Conservation (phyloP, 352 stramenopile genomes). For the Phytopythium kandeliae region DNA sequence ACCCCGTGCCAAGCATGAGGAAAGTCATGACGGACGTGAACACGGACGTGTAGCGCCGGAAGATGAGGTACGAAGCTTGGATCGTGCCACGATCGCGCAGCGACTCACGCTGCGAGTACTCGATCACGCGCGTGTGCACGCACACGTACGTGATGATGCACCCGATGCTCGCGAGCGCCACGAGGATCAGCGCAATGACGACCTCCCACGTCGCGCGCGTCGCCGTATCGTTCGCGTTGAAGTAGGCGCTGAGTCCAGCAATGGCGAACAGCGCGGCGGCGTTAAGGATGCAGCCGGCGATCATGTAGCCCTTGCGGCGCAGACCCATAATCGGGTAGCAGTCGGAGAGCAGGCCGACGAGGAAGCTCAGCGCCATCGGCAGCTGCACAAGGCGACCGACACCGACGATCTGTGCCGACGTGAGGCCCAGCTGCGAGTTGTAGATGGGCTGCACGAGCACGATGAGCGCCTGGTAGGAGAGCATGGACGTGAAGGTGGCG, state of each 20-base stretch:
- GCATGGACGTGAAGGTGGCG: constrained; percentile 61
- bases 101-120: constrained; percentile 56
- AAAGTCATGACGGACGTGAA: constrained; percentile 49
- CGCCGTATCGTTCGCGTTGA: constrained; percentile 19
- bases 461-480: constrained; percentile 56
- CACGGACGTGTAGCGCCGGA: constrained; percentile 49
- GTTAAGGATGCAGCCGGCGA: constrained; percentile 71
- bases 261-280: constrained; percentile 52
- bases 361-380: constrained; percentile 86
- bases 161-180: constrained; percentile 41
- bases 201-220: constrained; percentile 21
- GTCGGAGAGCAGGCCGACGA: constrained; percentile 87
- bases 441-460: constrained; percentile 50
- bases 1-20: constrained; percentile 30
- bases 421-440: constrained; percentile 44
- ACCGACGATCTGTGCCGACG: constrained; percentile 28
- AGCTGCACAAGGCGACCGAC: constrained; percentile 67
- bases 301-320: constrained; percentile 89
- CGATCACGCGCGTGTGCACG: constrained; percentile 55
- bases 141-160: constrained; percentile 66
- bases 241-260: constrained; percentile 38
- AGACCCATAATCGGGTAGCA: constrained; percentile 89
- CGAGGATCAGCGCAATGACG: constrained; percentile 31
- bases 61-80: constrained; percentile 54
- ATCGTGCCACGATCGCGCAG: constrained; percentile 51